Conservation (phyloP, 768 basidiomycete species). For the Lentinula aciculospora region DNA sequence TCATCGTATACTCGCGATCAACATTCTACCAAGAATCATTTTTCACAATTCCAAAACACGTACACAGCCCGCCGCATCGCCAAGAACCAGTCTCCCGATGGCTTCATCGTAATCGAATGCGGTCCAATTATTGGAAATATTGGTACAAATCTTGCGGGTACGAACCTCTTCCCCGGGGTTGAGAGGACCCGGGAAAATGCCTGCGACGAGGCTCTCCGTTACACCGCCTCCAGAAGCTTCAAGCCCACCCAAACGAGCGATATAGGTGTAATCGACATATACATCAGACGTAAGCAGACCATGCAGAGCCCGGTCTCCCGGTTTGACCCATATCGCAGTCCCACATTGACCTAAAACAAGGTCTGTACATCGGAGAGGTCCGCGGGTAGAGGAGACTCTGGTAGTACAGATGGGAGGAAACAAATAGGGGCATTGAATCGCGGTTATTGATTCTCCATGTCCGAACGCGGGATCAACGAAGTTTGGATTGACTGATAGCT, state of each 20-base stretch:
- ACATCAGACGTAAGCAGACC: slow-evolving; percentile 8
- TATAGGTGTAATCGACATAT: slow-evolving; percentile 10
- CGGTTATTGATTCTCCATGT: slow-evolving; percentile 1
- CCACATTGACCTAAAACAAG: slow-evolving; percentile 50
- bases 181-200: slow-evolving; percentile 47
- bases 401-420: slow-evolving; percentile 43
- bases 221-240: neutral
- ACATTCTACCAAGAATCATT: neutral
- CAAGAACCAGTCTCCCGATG: slow-evolving; percentile 46
- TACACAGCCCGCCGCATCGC: slow-evolving; percentile 42
- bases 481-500: slow-evolving; percentile 21
- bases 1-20: no score
- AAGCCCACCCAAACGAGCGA: slow-evolving; percentile 8
- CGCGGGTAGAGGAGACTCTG: slow-evolving; percentile 35
- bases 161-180: slow-evolving; percentile 17
- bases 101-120: slow-evolving; percentile 60
- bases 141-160: slow-evolving; percentile 24
- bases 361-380: slow-evolving; percentile 48
- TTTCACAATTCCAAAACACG: slow-evolving; percentile 27
- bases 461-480: slow-evolving; percentile 7
- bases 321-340: slow-evolving; percentile 61
- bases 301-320: slow-evolving; percentile 33
- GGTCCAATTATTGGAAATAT: slow-evolving; percentile 41
- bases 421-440: slow-evolving; percentile 22
- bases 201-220: slow-evolving; percentile 38